phyloP scores from a whole-genome alignment of 371 early-diverging fungal species.

The Batkoa obscura region DNA sequence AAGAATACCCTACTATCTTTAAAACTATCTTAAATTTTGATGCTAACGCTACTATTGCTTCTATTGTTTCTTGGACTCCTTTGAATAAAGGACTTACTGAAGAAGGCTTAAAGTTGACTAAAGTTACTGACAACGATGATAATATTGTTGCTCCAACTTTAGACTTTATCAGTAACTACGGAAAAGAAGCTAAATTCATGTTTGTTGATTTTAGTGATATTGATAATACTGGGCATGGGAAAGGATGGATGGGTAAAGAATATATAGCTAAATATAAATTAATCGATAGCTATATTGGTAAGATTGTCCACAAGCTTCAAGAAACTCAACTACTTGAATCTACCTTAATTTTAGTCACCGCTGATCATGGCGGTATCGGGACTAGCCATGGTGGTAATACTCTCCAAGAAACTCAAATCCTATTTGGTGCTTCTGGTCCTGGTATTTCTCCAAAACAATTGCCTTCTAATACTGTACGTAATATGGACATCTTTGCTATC shows the following conservation, averaged over 20 bases:
- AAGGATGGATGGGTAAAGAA: not conserved
- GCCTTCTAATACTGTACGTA: not conserved
- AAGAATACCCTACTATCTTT: slow-evolving; percentile 7
- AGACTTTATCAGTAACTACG: not conserved
- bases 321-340: not conserved
- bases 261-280: slow-evolving; percentile 4
- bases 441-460: not conserved
- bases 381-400: slow-evolving; percentile 6
- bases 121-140: not conserved
- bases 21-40: not conserved
- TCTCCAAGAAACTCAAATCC: slow-evolving; percentile 1
- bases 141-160: not conserved
- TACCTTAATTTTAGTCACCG: slow-evolving; percentile 6
- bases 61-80: slow-evolving; percentile 6
- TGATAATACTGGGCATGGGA: not conserved
- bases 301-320: slow-evolving; percentile 1
- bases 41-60: slow-evolving; percentile 1
- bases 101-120: not conserved
- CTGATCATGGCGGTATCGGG: slow-evolving; percentile 9
- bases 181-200: not conserved
- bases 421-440: not conserved
- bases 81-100: slow-evolving; percentile 9
- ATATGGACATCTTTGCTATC: not conserved
- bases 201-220: not conserved
- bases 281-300: slow-evolving; percentile 2